These are phyloP conservation scores for Camellia japonica DNA, from an alignment of 148 eudicot genomes.

Conservation along the genomic window DNA sequence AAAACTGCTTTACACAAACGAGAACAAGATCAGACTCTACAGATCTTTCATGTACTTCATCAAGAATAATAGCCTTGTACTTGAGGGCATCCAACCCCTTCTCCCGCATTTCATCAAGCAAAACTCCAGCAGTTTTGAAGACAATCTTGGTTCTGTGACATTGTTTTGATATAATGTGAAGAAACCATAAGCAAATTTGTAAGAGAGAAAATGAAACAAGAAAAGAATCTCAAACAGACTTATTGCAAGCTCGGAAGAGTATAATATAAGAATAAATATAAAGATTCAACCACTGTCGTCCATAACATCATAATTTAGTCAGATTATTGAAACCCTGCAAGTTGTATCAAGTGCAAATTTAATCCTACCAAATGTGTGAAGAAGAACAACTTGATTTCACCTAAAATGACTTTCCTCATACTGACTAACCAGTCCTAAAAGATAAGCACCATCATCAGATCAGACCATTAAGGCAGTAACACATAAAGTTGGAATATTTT, in stretches of 20 bases:
- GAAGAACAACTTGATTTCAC: background rate
- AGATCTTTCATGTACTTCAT: constrained; percentile 99
- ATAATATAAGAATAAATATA: background rate
- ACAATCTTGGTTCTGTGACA: constrained; percentile 68
- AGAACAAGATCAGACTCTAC: constrained; percentile 97
- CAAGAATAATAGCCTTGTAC: constrained; percentile 89
- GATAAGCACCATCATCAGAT: background rate
- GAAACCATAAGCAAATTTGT: background rate
- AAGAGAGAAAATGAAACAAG: background rate
- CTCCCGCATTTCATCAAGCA: constrained; percentile 93
- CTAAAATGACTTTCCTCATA: background rate
- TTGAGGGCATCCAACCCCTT: constrained; percentile 79
- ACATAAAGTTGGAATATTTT: background rate
- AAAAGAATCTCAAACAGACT: background rate
- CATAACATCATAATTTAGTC: background rate
- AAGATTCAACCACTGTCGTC: background rate
- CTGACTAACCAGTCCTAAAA: background rate
- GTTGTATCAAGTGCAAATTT: background rate
- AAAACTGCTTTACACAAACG: constrained; percentile 88
- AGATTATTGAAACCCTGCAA: background rate
- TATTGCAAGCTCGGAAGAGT: background rate
- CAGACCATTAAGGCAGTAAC: background rate
- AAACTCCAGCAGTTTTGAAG: constrained; percentile 95
- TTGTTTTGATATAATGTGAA: background rate
- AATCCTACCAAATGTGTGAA: background rate